Percentiles rank a stretch among this genome's conserved stretches.
phyloP scores from a whole-genome alignment of 805 yeast genomes.

The Hanseniaspora jakobsenii region DNA sequence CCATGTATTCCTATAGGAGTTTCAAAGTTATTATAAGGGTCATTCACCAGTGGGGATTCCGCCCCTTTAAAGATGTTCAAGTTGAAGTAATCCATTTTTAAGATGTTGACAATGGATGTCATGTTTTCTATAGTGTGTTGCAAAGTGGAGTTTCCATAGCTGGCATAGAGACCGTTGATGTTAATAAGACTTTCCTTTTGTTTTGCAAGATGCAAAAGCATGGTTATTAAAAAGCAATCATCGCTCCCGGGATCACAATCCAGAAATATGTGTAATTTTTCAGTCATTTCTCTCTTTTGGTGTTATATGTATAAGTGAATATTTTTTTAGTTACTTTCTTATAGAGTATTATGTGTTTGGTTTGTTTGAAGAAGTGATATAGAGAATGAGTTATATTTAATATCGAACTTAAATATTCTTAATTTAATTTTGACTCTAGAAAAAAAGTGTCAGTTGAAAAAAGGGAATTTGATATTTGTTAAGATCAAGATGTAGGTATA shows the following conservation, averaged over 20 bases:
- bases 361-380: too few relatives aligned
- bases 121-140: slow-evolving; percentile 59
- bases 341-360: too few relatives aligned
- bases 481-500: too few relatives aligned
- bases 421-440: too few relatives aligned
- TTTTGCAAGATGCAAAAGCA: slow-evolving; percentile 45
- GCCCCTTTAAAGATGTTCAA: slow-evolving; percentile 62
- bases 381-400: too few relatives aligned
- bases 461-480: too few relatives aligned
- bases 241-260: slow-evolving; percentile 93
- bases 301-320: too few relatives aligned
- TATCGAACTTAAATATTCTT: too few relatives aligned
- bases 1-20: slow-evolving; percentile 64
- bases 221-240: slow-evolving; percentile 57
- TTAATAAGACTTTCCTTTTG: neutral
- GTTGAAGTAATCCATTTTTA: slow-evolving; percentile 31
- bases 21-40: slow-evolving; percentile 27
- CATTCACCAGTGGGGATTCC: slow-evolving; percentile 41
- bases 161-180: slow-evolving; percentile 60
- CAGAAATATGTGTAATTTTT: slow-evolving; percentile 58
- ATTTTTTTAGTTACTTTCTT: too few relatives aligned
- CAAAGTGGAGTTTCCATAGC: slow-evolving; percentile 59
- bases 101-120: slow-evolving; percentile 50
- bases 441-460: too few relatives aligned
- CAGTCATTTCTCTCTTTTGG: too few relatives aligned